Evolutionary conservation across 352 stramenopile species (phyloP).

Genomic region (Globisporangium iwayamae): DNA sequence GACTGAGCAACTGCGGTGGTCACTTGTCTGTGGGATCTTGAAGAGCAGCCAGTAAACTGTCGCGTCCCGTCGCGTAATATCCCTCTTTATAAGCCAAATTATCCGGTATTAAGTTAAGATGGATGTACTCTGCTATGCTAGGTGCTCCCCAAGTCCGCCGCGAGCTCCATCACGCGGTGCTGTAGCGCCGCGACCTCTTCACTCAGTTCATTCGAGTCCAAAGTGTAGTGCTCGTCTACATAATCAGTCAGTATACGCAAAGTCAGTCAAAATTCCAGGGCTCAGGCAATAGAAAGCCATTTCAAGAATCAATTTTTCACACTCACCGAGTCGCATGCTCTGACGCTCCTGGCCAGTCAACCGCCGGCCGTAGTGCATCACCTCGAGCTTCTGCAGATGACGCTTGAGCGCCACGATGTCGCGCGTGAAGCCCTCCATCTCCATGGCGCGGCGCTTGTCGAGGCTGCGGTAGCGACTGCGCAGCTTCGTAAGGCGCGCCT

Average conservation of each 20-base stretch:
- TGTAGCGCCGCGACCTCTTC: conserved; percentile 61
- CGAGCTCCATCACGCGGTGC: conserved; percentile 59
- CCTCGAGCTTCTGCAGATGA: conserved; percentile 70
- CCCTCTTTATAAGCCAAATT: too few species aligned
- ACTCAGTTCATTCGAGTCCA: conserved; percentile 57
- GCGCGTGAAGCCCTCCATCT: conserved; percentile 81
- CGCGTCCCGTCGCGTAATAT: too few species aligned
- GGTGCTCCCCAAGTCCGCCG: conserved; percentile 42
- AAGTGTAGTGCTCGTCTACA: conserved; percentile 46
- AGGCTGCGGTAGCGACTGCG: conserved; percentile 54
- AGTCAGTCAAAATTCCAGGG: background rate
- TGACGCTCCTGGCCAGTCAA: conserved; percentile 47
- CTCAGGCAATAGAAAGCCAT: background rate
- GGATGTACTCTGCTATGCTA: conserved; percentile 11
- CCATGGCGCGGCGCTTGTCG: conserved; percentile 68
- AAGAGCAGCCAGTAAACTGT: background rate
- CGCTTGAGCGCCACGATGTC: conserved; percentile 59
- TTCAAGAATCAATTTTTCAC: background rate
- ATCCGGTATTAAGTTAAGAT: too few species aligned
- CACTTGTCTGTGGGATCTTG: background rate
- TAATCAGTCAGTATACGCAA: background rate
- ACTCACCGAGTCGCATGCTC: conserved; percentile 36
- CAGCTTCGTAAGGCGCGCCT: conserved; percentile 62
- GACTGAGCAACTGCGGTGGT: background rate
- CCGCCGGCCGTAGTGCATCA: conserved; percentile 55